These are phyloP conservation scores for Bauhinia variegata DNA, from an alignment of 306 rosid species.

Conservation along the genomic window DNA sequence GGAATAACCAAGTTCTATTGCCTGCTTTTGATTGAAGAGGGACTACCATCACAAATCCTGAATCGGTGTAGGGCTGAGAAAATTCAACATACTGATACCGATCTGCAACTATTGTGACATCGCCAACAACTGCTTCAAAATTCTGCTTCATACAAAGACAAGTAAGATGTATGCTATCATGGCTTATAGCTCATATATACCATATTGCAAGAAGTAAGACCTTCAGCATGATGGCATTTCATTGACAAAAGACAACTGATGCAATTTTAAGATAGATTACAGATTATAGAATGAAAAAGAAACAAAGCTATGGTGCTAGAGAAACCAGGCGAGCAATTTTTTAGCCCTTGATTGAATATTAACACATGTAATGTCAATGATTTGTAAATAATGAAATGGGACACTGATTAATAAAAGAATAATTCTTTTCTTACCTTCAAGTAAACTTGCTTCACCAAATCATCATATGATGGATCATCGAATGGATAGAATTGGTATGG, in stretches of 20 bases:
- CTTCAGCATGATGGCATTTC: too few species aligned
- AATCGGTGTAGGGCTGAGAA: conserved; percentile 51
- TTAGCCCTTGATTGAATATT: too few species aligned
- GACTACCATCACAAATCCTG: conserved; percentile 58
- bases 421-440: conserved; percentile 29
- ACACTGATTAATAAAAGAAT: neutral
- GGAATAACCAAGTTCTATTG: conserved; percentile 43
- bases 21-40: conserved; percentile 32
- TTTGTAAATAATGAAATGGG: neutral
- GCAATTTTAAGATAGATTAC: too few species aligned
- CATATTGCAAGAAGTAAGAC: too few species aligned
- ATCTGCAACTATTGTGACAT: conserved; percentile 40
- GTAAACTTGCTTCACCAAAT: conserved; percentile 43
- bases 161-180: too few species aligned
- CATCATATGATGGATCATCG: conserved; percentile 47
- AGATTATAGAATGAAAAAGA: too few species aligned
- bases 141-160: conserved; percentile 13
- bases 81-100: conserved; percentile 47
- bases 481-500: conserved; percentile 26
- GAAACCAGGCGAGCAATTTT: too few species aligned
- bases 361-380: neutral
- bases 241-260: too few species aligned
- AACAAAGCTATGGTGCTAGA: too few species aligned
- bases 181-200: too few species aligned
- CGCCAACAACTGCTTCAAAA: conserved; percentile 58